Evolutionary conservation across 495 filamentous ascomycete genomes (phyloP).

Genomic region (Barbatosphaeria neglecta): DNA sequence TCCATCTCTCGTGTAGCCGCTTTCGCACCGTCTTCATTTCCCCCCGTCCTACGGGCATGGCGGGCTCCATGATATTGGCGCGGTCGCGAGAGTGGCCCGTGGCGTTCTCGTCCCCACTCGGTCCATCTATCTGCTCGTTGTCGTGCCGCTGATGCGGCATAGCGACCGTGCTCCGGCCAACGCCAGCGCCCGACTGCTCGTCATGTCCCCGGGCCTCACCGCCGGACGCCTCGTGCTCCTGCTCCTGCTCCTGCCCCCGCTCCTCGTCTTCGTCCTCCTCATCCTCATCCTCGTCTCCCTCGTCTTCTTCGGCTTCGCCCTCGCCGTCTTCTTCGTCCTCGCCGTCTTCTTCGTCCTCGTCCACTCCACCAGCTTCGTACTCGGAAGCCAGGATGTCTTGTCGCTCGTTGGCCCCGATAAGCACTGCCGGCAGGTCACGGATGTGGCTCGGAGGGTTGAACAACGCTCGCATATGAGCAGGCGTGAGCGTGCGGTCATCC

Average conservation of each 20-base stretch:
- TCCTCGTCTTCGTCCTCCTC: no score
- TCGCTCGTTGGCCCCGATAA: slow-evolving; percentile 18
- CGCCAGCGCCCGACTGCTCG: not conserved
- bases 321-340: not conserved
- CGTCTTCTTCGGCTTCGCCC: not conserved
- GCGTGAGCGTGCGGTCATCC: no score
- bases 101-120: no score
- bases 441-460: slow-evolving; percentile 27
- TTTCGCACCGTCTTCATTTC: slow-evolving; percentile 23
- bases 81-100: no score
- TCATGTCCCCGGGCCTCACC: slow-evolving; percentile 3
- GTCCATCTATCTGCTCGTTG: no score
- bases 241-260: not conserved
- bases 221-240: no score
- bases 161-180: not conserved
- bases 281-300: not conserved
- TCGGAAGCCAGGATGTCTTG: slow-evolving; percentile 20
- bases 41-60: not conserved
- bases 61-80: no score
- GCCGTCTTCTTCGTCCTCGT: slow-evolving; percentile 5
- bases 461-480: slow-evolving; percentile 10
- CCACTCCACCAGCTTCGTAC: not conserved
- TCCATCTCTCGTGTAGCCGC: slow-evolving; percentile 60
- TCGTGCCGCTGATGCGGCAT: no score
- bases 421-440: slow-evolving; percentile 23